Percentiles rank a stretch among this genome's conserved stretches.
Evolutionary conservation across 208 protist genomes (phyloP).

Genomic region (Trypanosoma melophagium): DNA sequence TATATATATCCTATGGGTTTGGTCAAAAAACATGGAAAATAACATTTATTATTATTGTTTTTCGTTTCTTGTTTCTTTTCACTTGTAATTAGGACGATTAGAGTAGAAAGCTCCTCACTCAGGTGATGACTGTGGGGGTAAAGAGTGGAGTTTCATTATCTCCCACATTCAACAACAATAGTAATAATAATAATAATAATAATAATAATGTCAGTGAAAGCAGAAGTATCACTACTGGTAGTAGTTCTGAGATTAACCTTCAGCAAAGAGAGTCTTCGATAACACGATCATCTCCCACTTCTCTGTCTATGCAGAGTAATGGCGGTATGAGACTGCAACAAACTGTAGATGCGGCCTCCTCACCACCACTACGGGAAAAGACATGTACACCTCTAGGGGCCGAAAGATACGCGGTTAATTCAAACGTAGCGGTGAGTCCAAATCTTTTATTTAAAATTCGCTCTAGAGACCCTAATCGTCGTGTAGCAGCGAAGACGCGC

Average conservation of each 20-base stretch:
- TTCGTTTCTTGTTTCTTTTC: conserved; percentile 9
- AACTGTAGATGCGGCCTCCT: no score
- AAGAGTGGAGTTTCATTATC: neutral
- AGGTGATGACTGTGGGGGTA: no score
- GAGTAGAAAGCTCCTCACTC: no score
- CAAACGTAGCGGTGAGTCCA: neutral
- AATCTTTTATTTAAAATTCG: neutral
- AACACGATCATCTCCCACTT: neutral
- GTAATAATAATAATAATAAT: neutral
- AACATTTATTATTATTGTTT: conserved; percentile 2
- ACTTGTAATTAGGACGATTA: conserved; percentile 8
- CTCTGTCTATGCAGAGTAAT: neutral
- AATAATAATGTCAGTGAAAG: neutral
- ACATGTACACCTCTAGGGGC: conserved; percentile 5
- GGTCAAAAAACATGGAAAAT: no score
- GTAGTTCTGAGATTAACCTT: neutral
- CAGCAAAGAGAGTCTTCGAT: neutral
- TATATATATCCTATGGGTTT: no score
- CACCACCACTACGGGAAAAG: conserved; percentile 5
- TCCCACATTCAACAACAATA: neutral
- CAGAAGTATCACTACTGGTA: neutral
- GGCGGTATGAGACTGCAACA: neutral
- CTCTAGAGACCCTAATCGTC: neutral
- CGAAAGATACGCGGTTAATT: neutral
- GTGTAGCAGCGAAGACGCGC: no score